Conservation (phyloP, 2,329 filamentous ascomycete species). For the Botryotinia convoluta region DNA sequence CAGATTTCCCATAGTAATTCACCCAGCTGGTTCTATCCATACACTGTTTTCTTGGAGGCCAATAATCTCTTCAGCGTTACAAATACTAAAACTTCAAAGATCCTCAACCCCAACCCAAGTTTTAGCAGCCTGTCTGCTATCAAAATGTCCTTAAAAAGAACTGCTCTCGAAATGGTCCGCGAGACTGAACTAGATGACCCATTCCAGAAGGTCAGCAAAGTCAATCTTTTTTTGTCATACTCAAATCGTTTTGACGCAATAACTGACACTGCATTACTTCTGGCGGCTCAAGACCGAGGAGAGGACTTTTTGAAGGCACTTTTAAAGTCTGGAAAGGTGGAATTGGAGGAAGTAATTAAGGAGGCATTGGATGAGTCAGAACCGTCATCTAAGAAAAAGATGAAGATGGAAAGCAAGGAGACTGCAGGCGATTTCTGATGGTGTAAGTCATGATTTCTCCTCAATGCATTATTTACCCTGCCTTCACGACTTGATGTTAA, state of each 20-base stretch:
- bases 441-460: not conserved
- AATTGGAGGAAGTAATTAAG: not conserved
- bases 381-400: fast-evolving
- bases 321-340: not conserved
- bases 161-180: not conserved
- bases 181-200: not conserved
- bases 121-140: not conserved
- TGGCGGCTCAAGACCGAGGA: too few species aligned
- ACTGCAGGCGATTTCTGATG: not conserved
- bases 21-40: not conserved
- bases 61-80: too few species aligned
- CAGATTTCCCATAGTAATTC: not conserved
- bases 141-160: not conserved
- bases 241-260: fast-evolving
- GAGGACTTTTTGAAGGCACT: not conserved
- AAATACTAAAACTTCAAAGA: too few species aligned
- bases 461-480: too few species aligned
- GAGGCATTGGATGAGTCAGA: not conserved
- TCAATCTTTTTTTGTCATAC: not conserved
- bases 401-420: not conserved
- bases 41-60: too few species aligned
- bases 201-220: not conserved
- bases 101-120: not conserved
- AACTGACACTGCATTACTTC: not conserved
- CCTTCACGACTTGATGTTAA: too few species aligned